Percentiles rank a stretch among this genome's conserved stretches.
Evolutionary conservation across 2,329 filamentous ascomycete genomes (phyloP).

Genomic region (Acarospora socialis): DNA sequence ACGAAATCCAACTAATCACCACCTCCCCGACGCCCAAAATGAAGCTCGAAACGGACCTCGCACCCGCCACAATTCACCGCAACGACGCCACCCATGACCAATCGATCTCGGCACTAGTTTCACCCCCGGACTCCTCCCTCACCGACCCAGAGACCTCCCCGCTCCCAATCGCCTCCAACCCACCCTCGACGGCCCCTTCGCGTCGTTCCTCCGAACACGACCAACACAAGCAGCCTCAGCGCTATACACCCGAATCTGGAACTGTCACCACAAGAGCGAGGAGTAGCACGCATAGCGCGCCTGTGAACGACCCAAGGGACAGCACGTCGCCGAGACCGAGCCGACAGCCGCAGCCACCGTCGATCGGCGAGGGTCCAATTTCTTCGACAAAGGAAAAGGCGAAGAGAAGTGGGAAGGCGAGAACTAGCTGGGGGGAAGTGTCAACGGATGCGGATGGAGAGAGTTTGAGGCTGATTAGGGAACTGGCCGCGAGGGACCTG

Average conservation of each 20-base stretch:
- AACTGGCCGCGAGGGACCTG: conserved; percentile 32
- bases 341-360: background rate
- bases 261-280: conserved; percentile 18
- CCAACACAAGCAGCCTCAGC: conserved; percentile 27
- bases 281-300: conserved; percentile 16
- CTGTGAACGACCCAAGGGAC: conserved; percentile 12
- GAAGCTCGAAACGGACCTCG: too few relatives aligned
- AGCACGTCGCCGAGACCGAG: conserved; percentile 3
- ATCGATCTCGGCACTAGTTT: conserved; percentile 27
- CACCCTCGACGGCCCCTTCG: conserved; percentile 24
- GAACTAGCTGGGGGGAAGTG: background rate
- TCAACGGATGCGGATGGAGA: conserved; percentile 23
- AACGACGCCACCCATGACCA: too few relatives aligned
- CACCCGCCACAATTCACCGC: too few relatives aligned
- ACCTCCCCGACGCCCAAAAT: conserved; percentile 1
- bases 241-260: conserved; percentile 24
- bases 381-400: background rate
- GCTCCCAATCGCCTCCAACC: conserved; percentile 1
- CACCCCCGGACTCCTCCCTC: conserved; percentile 30
- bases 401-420: background rate
- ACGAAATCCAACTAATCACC: background rate
- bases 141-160: conserved; percentile 24
- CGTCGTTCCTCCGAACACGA: conserved; percentile 32
- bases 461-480: conserved; percentile 29
- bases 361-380: background rate